A percentile compares a stretch with the other conserved stretches of the same genome.
These are phyloP conservation scores for Physcomitrium patens DNA, from an alignment of 225 moss, liverwort and hornwort genomes.

Conservation along the genomic window DNA sequence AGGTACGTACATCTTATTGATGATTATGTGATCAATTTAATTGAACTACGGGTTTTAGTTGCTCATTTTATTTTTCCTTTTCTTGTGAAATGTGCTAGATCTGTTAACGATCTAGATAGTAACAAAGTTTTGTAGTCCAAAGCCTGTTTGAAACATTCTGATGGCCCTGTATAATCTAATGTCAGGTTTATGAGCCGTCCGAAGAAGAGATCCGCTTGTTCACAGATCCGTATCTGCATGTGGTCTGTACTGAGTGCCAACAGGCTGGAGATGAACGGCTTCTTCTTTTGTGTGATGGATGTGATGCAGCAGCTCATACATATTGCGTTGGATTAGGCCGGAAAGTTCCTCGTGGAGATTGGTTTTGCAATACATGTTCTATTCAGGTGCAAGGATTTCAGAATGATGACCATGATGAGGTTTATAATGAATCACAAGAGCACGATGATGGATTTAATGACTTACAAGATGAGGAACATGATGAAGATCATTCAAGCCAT, in stretches of 20 bases:
- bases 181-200: constrained; percentile 94
- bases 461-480: constrained; percentile 48
- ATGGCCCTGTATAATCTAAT: constrained; percentile 1
- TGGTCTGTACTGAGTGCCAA: constrained; percentile 89
- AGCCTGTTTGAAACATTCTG: neutral
- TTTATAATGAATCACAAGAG: too few relatives aligned
- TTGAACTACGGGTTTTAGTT: too few relatives aligned
- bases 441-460: constrained; percentile 25
- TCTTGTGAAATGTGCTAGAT: too few relatives aligned
- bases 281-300: constrained; percentile 90
- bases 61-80: neutral
- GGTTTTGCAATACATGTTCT: constrained; percentile 82
- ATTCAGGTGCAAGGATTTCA: constrained; percentile 44
- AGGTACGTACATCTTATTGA: constrained; percentile 45
- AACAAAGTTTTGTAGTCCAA: neutral
- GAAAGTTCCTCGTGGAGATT: constrained; percentile 85
- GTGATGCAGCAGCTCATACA: constrained; percentile 94
- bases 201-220: constrained; percentile 93
- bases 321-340: constrained; percentile 92
- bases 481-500: constrained; percentile 22
- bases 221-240: constrained; percentile 83
- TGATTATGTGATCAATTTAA: neutral
- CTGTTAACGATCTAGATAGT: too few relatives aligned
- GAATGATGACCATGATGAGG: constrained; percentile 44
- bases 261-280: constrained; percentile 93